Evolutionary conservation across 768 basidiomycete species (phyloP), one percentile per base, ranked within the genome.

Genomic region (Baorangia bicolor): DNA sequence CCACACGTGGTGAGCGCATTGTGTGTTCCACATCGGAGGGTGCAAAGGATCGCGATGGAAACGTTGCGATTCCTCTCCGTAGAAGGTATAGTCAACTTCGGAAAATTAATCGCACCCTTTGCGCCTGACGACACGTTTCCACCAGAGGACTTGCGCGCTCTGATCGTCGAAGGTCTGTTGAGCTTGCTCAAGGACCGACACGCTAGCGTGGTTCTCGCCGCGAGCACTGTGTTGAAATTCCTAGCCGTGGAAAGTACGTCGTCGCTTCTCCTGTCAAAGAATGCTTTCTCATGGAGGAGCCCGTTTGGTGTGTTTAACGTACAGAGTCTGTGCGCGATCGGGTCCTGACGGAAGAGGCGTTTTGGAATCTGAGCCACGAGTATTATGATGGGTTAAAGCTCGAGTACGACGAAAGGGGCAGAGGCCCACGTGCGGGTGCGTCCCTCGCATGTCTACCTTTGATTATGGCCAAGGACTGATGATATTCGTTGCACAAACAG

Each of bases 361-460:
- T 69, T 35, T 55, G 53, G 68, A 13, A 56, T 0, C 34, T 69
- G 56, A 60, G 63, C 16, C 23, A 58, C 4, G 51, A 65, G 4
- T 69, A 65, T 48, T 64, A 67, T 8, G 51, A 62, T 1, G 56
- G 49, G 11, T 49, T 68, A 4, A 33, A 56, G 9, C 55, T 69
- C 39, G 40, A 55, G 2, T 58, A 58, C 23, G 61, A 60, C 33
- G 55, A 58, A 23, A 57, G 55, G 38, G 50, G 47, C 3, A 58
- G 31, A 51, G 49, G 61, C 2, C 59, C 61, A 0, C 48, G 49
- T 3, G 49, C 41, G 18, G 51, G 68, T 69, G 27, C 33, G 66
- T 56, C 18, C 13, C 8, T 37, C 13, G 12, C 13, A 2, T 12
- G 11, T 28, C 35, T 21, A 2, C 21, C 12, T 37, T 13, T n/a